Evolutionary conservation across 2,329 filamentous ascomycete species (phyloP).

Genomic region (Colletotrichum chrysophilum): DNA sequence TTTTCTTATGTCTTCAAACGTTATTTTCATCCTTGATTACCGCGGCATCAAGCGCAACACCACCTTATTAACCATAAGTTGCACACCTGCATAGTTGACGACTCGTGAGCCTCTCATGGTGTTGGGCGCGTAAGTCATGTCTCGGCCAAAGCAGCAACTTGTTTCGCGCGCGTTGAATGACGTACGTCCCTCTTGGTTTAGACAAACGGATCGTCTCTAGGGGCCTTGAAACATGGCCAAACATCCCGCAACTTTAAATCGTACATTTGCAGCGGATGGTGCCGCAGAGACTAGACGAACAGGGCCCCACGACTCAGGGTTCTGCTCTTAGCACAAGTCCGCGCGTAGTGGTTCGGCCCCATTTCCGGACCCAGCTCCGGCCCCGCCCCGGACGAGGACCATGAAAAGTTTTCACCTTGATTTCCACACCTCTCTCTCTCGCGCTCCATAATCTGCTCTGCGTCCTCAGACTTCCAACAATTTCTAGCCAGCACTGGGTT

Average conservation of each 20-base stretch:
- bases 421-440: not conserved
- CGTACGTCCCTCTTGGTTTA: not conserved
- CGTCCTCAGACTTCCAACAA: not conserved
- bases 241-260: not conserved
- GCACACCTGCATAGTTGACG: not conserved
- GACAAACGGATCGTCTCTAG: not conserved
- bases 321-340: not conserved
- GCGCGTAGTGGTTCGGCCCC: not conserved
- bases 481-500: constrained; percentile 22
- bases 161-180: not conserved
- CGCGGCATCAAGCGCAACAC: not conserved
- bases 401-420: not conserved
- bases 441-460: not conserved
- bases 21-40: fast-evolving
- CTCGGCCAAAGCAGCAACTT: not conserved
- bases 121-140: not conserved
- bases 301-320: not conserved
- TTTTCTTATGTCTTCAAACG: constrained; percentile 10
- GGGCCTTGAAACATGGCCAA: not conserved
- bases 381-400: not conserved
- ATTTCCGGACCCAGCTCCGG: not conserved
- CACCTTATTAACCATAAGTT: fast-evolving
- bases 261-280: not conserved
- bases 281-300: not conserved
- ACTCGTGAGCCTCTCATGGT: not conserved